Base-by-base conservation (phyloP, 2,329 filamentous ascomycete genomes). In the Cercospora sp. region DNA sequence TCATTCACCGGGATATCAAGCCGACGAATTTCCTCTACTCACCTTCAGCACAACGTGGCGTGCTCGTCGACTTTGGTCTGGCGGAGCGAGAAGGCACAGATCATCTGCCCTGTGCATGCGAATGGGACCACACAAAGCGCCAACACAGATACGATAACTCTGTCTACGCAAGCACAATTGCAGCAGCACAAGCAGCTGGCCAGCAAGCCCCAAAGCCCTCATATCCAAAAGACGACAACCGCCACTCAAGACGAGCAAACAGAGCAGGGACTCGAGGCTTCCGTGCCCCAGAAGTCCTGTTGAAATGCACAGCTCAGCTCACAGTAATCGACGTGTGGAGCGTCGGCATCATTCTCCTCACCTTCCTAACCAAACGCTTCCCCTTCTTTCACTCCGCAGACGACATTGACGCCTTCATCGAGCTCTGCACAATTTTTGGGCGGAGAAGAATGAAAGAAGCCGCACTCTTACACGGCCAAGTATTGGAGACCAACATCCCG, bases 321-420 rank as follows among this genome's bases (percentile, higher is more conserved):
- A 94, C 91, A 53, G 78, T 94, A 73, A 95, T 99, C 73, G 95
- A 99, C 78, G 91, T 99, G 72, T 99, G 95, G 95, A 97, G 93
- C 26, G 94, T 90, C 0, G 95, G 95, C 51, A 94, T 99, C n/a
- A 97, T 99, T 65, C 86, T 99, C 2, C 84, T 99, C n/a, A 99
- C 95, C 0, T 91, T 99, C 71, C 84, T 99, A 13, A 94, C 92
- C 48, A 91, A 91, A 66, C 89, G 95, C 3, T 99, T 99, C 75
- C 95, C 95, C 1, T 99, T 99, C 81, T 99, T 99, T 85, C 97
- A 99, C 81, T 97, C 92, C 57, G 91, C 93, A n/a, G 95, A 99
- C 78, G 95, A 99, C 75, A 91, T 99, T 59, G 95, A 99, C 77
- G 95, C 95, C 62, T 91, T 97, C 86, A 94, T 99, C 73, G 95